Percentiles rank a stretch among this genome's conserved stretches.
Evolutionary conservation across 2,329 filamentous ascomycete species (phyloP).

Genomic region (Epichloe brachyelytri): DNA sequence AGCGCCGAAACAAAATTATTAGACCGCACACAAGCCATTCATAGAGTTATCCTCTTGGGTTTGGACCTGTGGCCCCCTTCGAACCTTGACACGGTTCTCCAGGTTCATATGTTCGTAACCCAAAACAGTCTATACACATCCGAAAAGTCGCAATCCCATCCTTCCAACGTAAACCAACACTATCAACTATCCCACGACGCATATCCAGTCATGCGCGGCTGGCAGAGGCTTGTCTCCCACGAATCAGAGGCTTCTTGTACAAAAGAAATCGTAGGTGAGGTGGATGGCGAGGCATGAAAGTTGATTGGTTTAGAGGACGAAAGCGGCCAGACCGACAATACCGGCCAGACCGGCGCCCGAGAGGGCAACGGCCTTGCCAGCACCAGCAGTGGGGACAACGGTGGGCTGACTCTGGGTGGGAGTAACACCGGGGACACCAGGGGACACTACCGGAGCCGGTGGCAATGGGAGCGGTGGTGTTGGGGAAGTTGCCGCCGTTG

Average conservation of each 20-base stretch:
- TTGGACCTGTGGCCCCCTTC: background rate
- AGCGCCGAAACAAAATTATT: slow-evolving; percentile 5
- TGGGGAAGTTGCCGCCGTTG: slow-evolving; percentile 11
- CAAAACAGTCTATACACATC: slow-evolving; percentile 21
- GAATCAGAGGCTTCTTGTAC: slow-evolving; percentile 24
- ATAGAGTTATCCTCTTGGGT: slow-evolving; percentile 2
- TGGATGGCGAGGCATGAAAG: slow-evolving; percentile 22
- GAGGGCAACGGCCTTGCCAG: slow-evolving; percentile 41
- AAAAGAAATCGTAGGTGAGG: slow-evolving; percentile 28
- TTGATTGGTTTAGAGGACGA: slow-evolving; percentile 41
- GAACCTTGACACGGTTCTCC: background rate
- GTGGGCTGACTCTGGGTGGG: slow-evolving; percentile 20
- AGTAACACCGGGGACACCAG: background rate
- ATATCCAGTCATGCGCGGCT: slow-evolving; percentile 26
- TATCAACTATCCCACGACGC: slow-evolving; percentile 14
- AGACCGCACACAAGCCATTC: slow-evolving; percentile 5
- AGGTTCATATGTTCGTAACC: slow-evolving; percentile 23
- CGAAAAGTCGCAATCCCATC: slow-evolving; percentile 13
- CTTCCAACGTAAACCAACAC: slow-evolving; percentile 16
- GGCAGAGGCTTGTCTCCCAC: slow-evolving; percentile 21
- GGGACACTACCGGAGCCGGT: background rate
- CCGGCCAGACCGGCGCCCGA: slow-evolving; percentile 48
- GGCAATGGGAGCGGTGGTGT: slow-evolving; percentile 19
- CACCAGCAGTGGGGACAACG: slow-evolving; percentile 38
- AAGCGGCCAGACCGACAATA: slow-evolving; percentile 45